Base-by-base conservation (phyloP, 2,329 filamentous ascomycete genomes). In the Teratosphaeria viscida region DNA sequence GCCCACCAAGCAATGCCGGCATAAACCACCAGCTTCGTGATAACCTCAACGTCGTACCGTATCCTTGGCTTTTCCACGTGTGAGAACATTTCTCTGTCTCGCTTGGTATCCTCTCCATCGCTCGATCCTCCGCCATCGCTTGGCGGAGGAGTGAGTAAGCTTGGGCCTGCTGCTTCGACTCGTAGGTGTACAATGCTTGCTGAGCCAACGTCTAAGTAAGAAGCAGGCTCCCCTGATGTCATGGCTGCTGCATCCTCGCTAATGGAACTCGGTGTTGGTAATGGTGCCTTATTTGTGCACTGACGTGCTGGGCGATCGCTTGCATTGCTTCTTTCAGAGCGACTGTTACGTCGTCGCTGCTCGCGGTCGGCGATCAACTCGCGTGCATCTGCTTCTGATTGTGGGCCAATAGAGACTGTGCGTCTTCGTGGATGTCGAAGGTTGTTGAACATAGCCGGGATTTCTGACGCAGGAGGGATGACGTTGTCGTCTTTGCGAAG, bases 1-100 rank as follows among this genome's bases (percentile, higher is more conserved):
- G 89, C 88, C 61, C 95, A 78, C 85, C 86, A 91, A 57, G 81
- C 90, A 72, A 96, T 95, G 54, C 90, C 94, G 61, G 88, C 83
- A 77, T 99, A 99, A 27, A 99, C 90, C 67, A 99, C 88, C 62
- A 99, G 75, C 76, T 96, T 97, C 5, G 94, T 97, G 43, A 99
- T 88, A 47, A 99, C 92, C 74, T 99, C 94, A n/a, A 97, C 92
- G 75, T 99, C 94, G 70, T 97, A 99, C 67, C 92, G 82, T 61
- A 96, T 92, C 65, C 94, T 85, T 55, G 94, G 91, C 75, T 88
- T 90, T 63, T 91, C 86, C 59, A 97, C 80, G 70, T 82, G 85
- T 53, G 86, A 87, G 73, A 97, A 96, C 73, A 97, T 86, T 71
- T 95, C 88, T 66, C 73, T 75, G 29, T 73, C 74, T 49, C 73